Evolutionary conservation across 2,329 filamentous ascomycete species (phyloP), one percentile per base, ranked within the genome.

Genomic region (Ophidiomyces ophidiicola): DNA sequence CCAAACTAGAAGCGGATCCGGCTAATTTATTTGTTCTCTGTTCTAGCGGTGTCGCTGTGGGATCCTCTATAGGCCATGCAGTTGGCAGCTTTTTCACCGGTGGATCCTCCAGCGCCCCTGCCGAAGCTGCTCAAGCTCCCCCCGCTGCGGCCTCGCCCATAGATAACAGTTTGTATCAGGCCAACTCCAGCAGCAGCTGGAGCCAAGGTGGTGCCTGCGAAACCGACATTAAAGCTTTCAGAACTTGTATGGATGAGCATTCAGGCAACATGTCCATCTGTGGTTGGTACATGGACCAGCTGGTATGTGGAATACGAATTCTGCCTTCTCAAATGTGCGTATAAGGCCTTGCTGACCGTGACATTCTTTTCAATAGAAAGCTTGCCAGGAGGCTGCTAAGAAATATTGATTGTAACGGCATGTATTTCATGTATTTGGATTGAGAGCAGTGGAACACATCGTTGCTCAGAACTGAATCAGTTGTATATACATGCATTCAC

Each of bases 241-340:
- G 85, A 55, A 81, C 80, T 69, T 98, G 90, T 73, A 81, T 98
- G 80, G 87, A 96, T 63, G 83, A 96, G 58, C 82, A 98, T 64
- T 70, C 78, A 59, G 90, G 90, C 52, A 86, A 90, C 67, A 78
- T 98, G 80, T 80, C 81, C 59, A 92, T 94, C 59, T 98, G 90
- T 69, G 82, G 82, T 51, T 98, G 88, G 87, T 98, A 98, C 64
- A 69, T 98, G 54, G 90, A 98, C 63, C 88, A 98, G 74, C 72
- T 98, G 64, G 65, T 68, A 62, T 39, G 60, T 55, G 35, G 18
- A 36, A 10, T 6, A 6, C 11, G 6, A 17, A 6, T 4, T 20
- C 15, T 20, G 12, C 11, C 5, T 26, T 8, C 19, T 4, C n/a
- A 18, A 3, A 18, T 21, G 5, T 18, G 23, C 4, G 17, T 18